Evolutionary conservation across 73 alveolate genomes (phyloP).

Genomic region (Blepharisma japonicum): DNA sequence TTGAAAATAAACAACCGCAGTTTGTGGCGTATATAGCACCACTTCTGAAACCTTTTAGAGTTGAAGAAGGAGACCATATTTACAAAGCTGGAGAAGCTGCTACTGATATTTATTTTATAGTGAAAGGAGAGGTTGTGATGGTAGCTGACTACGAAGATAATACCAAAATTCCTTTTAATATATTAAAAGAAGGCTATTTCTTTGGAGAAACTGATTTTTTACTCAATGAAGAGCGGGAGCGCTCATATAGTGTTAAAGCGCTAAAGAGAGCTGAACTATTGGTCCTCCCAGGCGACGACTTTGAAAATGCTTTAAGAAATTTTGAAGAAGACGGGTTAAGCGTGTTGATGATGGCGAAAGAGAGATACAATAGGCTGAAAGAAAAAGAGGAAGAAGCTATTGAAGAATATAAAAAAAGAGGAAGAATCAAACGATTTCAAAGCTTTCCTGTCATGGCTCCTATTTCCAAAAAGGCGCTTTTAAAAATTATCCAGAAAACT

Average conservation of each 20-base stretch:
- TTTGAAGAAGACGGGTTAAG: constrained; percentile 46
- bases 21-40: constrained; percentile 85
- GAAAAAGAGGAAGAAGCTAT: constrained; percentile 37
- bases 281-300: constrained; percentile 33
- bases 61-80: constrained; percentile 64
- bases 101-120: constrained; percentile 78
- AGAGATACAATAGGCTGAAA: constrained; percentile 30
- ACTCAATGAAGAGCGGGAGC: constrained; percentile 33
- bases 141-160: constrained; percentile 29
- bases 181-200: constrained; percentile 33
- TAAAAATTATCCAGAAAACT: too few species aligned
- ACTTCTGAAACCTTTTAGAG: constrained; percentile 63
- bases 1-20: constrained; percentile 63
- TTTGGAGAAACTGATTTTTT: constrained; percentile 53
- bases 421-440: too few species aligned
- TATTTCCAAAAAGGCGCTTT: too few species aligned
- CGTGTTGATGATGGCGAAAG: constrained; percentile 41
- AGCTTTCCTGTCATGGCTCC: too few species aligned
- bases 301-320: constrained; percentile 34
- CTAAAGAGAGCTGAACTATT: constrained; percentile 37
- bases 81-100: constrained; percentile 80
- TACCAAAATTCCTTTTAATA: constrained; percentile 30
- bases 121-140: constrained; percentile 56
- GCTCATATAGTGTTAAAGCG: constrained; percentile 48
- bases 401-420: too few species aligned